phyloP scores from a whole-genome alignment of 2,329 filamentous ascomycete species.

The Coniochaeta sp. region DNA sequence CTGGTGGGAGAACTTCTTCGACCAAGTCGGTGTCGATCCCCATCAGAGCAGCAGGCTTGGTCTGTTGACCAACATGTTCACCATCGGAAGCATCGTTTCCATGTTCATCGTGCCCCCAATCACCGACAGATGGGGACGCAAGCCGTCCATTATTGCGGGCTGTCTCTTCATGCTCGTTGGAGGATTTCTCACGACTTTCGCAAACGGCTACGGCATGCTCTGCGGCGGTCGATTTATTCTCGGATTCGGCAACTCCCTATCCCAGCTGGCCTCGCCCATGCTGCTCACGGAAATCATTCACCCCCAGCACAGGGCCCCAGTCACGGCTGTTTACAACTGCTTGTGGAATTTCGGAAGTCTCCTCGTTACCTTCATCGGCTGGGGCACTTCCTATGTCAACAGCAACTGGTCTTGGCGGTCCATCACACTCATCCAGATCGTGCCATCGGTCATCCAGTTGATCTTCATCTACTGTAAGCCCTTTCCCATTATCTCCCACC shows the following conservation, averaged over 20 bases:
- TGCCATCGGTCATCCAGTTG: constrained; percentile 56
- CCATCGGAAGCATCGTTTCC: constrained; percentile 40
- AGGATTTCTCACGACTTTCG: constrained; percentile 32
- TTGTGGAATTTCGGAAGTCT: constrained; percentile 47
- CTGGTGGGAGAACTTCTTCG: constrained; percentile 45
- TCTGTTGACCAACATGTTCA: constrained; percentile 45
- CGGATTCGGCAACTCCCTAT: constrained; percentile 60
- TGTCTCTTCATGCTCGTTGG: constrained; percentile 40
- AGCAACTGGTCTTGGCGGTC: constrained; percentile 62
- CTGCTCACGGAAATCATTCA: constrained; percentile 61
- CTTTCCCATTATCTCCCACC: not conserved
- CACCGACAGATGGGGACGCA: constrained; percentile 35
- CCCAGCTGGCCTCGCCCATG: constrained; percentile 57
- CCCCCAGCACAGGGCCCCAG: constrained; percentile 58
- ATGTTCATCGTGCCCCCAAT: constrained; percentile 40
- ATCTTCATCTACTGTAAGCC: constrained; percentile 53
- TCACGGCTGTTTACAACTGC: constrained; percentile 62
- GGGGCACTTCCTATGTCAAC: constrained; percentile 51
- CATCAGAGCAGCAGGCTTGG: constrained; percentile 34
- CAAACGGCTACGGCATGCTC: constrained; percentile 42
- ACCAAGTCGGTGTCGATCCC: constrained; percentile 21
- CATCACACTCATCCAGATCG: constrained; percentile 55
- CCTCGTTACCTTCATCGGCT: constrained; percentile 54
- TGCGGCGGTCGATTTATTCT: constrained; percentile 54
- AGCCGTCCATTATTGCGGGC: constrained; percentile 33